Evolutionary conservation across 352 stramenopile species (phyloP).

Genomic region (Chrysophaeum taylorii): DNA sequence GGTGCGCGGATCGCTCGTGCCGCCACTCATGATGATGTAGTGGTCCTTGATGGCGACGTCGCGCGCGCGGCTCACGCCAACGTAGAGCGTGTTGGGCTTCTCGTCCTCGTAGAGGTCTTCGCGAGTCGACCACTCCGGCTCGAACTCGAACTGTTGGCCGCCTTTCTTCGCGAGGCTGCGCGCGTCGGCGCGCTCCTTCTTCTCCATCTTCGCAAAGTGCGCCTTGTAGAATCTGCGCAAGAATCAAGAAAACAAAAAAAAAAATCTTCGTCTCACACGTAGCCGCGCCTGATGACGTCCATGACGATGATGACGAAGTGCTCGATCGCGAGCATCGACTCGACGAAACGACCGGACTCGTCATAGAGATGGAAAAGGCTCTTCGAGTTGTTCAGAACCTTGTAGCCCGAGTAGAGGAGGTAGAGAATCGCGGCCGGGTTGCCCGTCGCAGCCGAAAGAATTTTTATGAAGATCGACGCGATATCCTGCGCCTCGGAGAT

Average conservation of each 20-base stretch:
- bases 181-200: background rate
- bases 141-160: background rate
- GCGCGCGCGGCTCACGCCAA: background rate
- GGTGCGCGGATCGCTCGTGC: background rate
- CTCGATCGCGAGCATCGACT: background rate
- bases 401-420: background rate
- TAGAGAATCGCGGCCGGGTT: background rate
- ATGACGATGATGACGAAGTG: background rate
- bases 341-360: background rate
- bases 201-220: background rate
- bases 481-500: background rate
- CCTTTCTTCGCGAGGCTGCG: no score
- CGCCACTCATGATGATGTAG: background rate
- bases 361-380: background rate
- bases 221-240: background rate
- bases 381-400: background rate
- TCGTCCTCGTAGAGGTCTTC: background rate
- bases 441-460: background rate
- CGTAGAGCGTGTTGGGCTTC: background rate
- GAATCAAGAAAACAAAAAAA: no score
- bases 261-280: no score
- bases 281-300: background rate
- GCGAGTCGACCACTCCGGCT: background rate
- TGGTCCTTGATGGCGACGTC: background rate
- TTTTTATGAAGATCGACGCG: background rate